phyloP scores from a whole-genome alignment of 148 eudicot genomes.

The Nepenthes gracilis region DNA sequence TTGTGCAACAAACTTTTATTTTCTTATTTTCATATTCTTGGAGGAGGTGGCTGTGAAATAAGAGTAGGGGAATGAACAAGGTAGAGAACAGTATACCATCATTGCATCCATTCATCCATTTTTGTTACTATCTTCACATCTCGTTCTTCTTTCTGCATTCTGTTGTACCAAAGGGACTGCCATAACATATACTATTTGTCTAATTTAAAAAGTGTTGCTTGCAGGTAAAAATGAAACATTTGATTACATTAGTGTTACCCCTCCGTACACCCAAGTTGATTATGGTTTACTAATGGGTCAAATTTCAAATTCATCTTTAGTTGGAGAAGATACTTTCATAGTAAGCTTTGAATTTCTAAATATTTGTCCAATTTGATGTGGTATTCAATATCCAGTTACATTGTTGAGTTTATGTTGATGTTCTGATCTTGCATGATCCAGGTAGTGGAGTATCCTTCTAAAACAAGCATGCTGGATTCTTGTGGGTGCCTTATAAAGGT shows the following conservation, averaged over 20 bases:
- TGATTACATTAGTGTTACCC: constrained; percentile 90
- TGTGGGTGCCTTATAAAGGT: constrained; percentile 80
- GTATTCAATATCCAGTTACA: not conserved
- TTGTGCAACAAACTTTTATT: too few relatives aligned
- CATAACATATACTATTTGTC: not conserved
- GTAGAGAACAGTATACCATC: too few relatives aligned
- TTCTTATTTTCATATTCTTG: too few relatives aligned
- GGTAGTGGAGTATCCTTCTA: constrained; percentile 85
- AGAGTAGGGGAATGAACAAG: too few relatives aligned
- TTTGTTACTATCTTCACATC: too few relatives aligned
- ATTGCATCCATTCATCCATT: too few relatives aligned
- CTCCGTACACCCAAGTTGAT: constrained; percentile 81
- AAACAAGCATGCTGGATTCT: constrained; percentile 71
- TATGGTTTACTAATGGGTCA: constrained; percentile 72
- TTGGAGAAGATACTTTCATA: constrained; percentile 76
- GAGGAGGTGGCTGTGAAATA: too few relatives aligned
- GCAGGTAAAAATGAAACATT: constrained; percentile 54
- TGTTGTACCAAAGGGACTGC: not conserved
- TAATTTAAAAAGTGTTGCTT: constrained; percentile 10
- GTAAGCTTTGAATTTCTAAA: constrained; percentile 30
- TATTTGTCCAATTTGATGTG: not conserved
- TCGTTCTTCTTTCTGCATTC: not conserved
- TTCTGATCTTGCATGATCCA: constrained; percentile 12
- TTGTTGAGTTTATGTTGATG: not conserved
- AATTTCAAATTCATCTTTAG: constrained; percentile 51